Percentiles rank a stretch among this genome's conserved stretches.
phyloP scores from a whole-genome alignment of 805 yeast genomes.

The Maudiozyma turicensis region DNA sequence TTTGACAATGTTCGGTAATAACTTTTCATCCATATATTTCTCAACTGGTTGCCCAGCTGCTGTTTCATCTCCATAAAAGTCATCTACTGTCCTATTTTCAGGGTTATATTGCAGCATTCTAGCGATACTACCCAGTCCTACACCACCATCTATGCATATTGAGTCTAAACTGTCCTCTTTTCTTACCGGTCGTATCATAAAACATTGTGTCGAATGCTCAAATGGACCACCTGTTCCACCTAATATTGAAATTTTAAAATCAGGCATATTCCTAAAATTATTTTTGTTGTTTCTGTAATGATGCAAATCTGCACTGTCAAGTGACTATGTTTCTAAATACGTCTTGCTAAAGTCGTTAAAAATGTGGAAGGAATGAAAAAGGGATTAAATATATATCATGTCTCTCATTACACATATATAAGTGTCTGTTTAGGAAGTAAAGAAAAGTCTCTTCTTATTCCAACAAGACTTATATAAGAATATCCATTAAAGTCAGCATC shows the following conservation, averaged over 20 bases:
- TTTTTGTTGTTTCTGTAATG: no score
- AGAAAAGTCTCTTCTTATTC: no score
- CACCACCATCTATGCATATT: constrained; percentile 71
- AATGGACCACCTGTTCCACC: constrained; percentile 86
- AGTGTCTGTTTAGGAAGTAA: no score
- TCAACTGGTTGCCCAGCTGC: constrained; percentile 10
- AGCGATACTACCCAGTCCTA: constrained; percentile 50
- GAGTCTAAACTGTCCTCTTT: constrained; percentile 17
- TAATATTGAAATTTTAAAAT: constrained; percentile 52
- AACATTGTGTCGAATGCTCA: constrained; percentile 59
- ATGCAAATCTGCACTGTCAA: no score
- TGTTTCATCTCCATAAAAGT: constrained; percentile 14
- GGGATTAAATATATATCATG: no score
- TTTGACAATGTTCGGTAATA: not conserved
- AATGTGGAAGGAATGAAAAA: no score
- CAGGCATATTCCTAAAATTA: constrained; percentile 1
- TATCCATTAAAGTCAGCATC: no score
- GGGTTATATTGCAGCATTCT: constrained; percentile 4
- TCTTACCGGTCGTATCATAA: constrained; percentile 48
- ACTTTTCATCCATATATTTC: constrained; percentile 9
- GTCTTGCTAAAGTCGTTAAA: no score
- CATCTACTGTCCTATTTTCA: constrained; percentile 9
- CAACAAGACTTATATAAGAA: no score
- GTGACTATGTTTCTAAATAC: no score
- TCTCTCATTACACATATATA: no score